phyloP scores from a whole-genome alignment of 805 yeast species.

The Yarrowia sp. region DNA sequence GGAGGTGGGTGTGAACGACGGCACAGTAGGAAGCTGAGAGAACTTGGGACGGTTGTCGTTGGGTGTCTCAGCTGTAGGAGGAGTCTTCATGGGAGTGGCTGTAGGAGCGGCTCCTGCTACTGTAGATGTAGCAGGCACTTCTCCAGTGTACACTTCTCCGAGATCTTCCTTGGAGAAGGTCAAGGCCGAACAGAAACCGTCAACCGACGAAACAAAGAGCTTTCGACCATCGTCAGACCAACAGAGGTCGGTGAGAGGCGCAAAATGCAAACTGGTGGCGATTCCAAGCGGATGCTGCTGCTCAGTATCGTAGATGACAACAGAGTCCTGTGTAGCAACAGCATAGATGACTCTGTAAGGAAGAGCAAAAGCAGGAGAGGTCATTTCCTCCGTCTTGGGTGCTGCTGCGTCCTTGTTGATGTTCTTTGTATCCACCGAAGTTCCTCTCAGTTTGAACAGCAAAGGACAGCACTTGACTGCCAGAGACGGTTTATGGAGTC shows the following conservation, averaged over 20 bases:
- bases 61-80: neutral
- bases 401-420: neutral
- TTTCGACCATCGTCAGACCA: constrained; percentile 79
- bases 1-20: constrained; percentile 3
- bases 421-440: neutral
- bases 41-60: constrained; percentile 18
- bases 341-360: constrained; percentile 87
- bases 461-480: constrained; percentile 77
- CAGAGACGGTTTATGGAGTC: constrained; percentile 77
- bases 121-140: constrained; percentile 4
- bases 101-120: neutral
- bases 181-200: constrained; percentile 83
- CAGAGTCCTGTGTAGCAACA: constrained; percentile 86
- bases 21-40: constrained; percentile 25
- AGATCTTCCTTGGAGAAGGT: constrained; percentile 52
- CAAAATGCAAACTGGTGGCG: constrained; percentile 79
- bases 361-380: constrained; percentile 48
- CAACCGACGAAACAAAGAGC: constrained; percentile 77
- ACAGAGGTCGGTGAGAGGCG: constrained; percentile 79
- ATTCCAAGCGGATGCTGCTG: constrained; percentile 64
- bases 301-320: constrained; percentile 79
- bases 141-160: constrained; percentile 45
- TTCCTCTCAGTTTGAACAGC: constrained; percentile 46
- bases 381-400: neutral
- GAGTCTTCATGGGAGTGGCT: neutral